Evolutionary conservation across 306 rosid species (phyloP).

Genomic region (Prinsepia uniflora): DNA sequence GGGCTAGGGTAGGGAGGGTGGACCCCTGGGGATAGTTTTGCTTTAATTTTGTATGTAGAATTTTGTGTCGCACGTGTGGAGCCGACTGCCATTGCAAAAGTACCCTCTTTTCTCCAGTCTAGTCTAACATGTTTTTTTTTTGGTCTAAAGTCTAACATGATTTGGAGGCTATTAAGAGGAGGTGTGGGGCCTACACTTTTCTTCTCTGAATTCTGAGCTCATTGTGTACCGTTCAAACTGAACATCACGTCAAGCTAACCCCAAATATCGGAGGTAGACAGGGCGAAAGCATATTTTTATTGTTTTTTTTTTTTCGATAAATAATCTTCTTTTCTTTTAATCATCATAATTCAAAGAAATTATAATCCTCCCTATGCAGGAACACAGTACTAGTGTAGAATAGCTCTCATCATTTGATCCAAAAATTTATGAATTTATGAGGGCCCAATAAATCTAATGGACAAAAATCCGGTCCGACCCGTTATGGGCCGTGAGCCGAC

Average conservation of each 20-base stretch:
- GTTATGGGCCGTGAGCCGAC: too few species aligned
- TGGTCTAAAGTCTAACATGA: conserved; percentile 17
- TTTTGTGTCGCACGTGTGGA: conserved; percentile 59
- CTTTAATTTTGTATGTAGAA: conserved; percentile 7
- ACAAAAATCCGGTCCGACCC: too few species aligned
- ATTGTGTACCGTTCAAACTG: conserved; percentile 27
- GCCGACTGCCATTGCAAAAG: conserved; percentile 31
- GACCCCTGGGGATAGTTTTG: not conserved
- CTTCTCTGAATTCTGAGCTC: conserved; percentile 10
- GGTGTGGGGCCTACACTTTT: conserved; percentile 12
- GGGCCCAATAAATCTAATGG: too few species aligned
- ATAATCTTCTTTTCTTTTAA: too few species aligned
- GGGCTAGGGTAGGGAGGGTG: not conserved
- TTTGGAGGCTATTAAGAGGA: conserved; percentile 3
- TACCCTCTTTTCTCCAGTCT: not conserved
- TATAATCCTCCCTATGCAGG: too few species aligned
- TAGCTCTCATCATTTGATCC: too few species aligned
- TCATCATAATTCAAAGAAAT: too few species aligned
- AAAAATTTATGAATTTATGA: too few species aligned
- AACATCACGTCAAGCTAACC: conserved; percentile 23
- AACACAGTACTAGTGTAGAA: too few species aligned
- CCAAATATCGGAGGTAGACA: conserved; percentile 26
- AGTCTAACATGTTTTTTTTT: too few species aligned
- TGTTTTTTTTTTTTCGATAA: too few species aligned
- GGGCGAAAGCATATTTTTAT: conserved; percentile 26